phyloP scores from a whole-genome alignment of 2,329 filamentous ascomycete species.

The Colletotrichum sp. region DNA sequence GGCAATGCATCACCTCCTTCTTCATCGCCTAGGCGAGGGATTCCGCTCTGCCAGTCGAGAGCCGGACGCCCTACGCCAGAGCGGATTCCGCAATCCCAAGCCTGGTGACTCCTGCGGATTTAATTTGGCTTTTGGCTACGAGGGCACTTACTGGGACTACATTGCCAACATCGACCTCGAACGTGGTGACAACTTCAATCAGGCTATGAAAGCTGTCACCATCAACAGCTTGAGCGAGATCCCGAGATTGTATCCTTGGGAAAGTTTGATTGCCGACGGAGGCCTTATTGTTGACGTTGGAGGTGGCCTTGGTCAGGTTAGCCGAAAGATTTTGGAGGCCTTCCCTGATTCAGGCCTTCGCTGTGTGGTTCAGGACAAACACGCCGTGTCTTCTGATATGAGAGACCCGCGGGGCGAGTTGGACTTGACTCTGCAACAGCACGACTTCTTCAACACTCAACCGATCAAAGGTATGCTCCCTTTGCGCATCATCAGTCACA shows the following conservation, averaged over 20 bases:
- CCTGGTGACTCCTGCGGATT: neutral
- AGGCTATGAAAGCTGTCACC: neutral
- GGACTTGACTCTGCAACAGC: neutral
- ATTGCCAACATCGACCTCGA: neutral
- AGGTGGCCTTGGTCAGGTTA: neutral
- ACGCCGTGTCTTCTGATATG: neutral
- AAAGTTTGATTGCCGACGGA: neutral
- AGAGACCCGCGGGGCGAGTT: fast-evolving
- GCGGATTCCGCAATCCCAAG: neutral
- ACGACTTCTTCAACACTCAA: neutral
- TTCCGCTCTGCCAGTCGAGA: neutral
- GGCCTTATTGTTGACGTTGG: neutral
- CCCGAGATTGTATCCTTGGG: neutral
- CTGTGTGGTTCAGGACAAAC: neutral
- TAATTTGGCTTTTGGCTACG: neutral
- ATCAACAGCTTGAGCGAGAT: neutral
- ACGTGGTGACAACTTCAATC: neutral
- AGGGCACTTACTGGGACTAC: neutral
- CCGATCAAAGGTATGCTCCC: neutral
- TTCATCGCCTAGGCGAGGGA: neutral
- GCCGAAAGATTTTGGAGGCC: neutral
- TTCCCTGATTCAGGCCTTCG: neutral
- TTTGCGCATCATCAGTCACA: neutral
- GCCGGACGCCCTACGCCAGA: neutral
- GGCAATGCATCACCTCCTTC: neutral